Evolutionary conservation across 23 red algal species (phyloP).

Genomic region (Gracilariopsis chorda): DNA sequence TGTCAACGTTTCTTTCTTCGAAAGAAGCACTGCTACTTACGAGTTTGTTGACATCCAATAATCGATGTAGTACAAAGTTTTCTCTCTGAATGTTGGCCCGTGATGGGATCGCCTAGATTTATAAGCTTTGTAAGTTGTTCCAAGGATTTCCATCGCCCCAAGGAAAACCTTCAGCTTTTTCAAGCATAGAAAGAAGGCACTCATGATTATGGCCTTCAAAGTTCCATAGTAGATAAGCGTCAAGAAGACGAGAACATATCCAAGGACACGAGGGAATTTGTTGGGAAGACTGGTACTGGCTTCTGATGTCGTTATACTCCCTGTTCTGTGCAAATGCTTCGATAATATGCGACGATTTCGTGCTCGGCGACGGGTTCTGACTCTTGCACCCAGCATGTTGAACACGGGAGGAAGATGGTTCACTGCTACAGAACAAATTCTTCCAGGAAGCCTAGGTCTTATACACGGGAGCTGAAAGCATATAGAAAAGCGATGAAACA

Average conservation of each 20-base stretch:
- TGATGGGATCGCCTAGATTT: not conserved
- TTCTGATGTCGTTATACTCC: not conserved
- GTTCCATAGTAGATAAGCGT: not conserved
- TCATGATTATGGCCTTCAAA: constrained; percentile 1
- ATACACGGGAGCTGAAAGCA: too few relatives aligned
- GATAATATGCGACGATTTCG: constrained; percentile 45
- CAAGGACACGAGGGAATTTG: not conserved
- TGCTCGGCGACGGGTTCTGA: not conserved
- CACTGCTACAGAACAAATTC: too few relatives aligned
- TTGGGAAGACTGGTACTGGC: not conserved
- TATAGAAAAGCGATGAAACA: too few relatives aligned
- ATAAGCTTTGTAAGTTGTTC: constrained; percentile 10
- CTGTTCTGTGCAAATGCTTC: constrained; percentile 36
- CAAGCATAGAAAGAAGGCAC: not conserved
- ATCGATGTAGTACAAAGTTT: constrained; percentile 52
- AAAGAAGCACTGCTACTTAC: not conserved
- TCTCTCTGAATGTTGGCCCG: constrained; percentile 47
- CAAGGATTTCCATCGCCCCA: not conserved
- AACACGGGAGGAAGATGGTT: too few relatives aligned
- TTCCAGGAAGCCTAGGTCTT: too few relatives aligned
- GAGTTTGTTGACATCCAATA: constrained; percentile 71
- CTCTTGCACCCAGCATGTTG: not conserved
- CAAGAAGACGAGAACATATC: not conserved
- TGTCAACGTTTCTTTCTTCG: not conserved
- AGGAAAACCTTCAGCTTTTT: not conserved